Evolutionary conservation across 257 asterid genomes (phyloP).

Genomic region (Asclepias syriaca): DNA sequence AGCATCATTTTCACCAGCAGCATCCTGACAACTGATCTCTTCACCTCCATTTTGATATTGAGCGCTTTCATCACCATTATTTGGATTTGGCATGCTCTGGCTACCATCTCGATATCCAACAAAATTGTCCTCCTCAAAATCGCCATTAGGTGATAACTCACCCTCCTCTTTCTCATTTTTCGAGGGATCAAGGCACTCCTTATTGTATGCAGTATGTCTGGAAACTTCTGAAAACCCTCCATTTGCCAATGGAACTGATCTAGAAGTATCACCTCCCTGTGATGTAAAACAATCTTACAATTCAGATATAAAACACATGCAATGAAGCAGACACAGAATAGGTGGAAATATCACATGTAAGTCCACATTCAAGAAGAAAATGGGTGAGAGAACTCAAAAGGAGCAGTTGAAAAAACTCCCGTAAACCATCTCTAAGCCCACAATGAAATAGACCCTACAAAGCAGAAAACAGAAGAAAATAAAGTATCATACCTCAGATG

Average conservation of each 20-base stretch:
- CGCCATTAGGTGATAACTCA: constrained; percentile 75
- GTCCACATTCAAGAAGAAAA: background rate
- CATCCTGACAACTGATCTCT: constrained; percentile 46
- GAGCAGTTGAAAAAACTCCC: background rate
- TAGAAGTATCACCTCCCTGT: constrained; percentile 50
- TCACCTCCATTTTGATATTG: constrained; percentile 46
- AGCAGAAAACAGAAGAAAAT: background rate
- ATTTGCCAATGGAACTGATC: constrained; percentile 35
- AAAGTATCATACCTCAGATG: constrained; percentile 51
- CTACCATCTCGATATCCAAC: constrained; percentile 48
- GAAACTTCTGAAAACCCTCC: constrained; percentile 53
- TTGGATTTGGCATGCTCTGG: constrained; percentile 41
- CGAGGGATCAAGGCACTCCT: constrained; percentile 47
- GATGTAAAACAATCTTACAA: constrained; percentile 12
- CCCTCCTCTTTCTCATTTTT: constrained; percentile 95
- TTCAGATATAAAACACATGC: constrained; percentile 5
- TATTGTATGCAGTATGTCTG: constrained; percentile 37
- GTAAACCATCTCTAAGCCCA: background rate
- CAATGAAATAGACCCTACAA: background rate
- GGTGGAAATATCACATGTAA: background rate
- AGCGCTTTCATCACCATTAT: constrained; percentile 31
- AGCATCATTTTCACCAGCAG: constrained; percentile 66
- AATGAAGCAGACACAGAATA: background rate
- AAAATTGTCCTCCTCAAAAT: constrained; percentile 76
- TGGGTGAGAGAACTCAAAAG: background rate